A percentile compares a stretch with the other conserved stretches of the same genome.
Evolutionary conservation across 305 asterid genomes (phyloP).

Genomic region (Fraxinus xanthoxyloides): DNA sequence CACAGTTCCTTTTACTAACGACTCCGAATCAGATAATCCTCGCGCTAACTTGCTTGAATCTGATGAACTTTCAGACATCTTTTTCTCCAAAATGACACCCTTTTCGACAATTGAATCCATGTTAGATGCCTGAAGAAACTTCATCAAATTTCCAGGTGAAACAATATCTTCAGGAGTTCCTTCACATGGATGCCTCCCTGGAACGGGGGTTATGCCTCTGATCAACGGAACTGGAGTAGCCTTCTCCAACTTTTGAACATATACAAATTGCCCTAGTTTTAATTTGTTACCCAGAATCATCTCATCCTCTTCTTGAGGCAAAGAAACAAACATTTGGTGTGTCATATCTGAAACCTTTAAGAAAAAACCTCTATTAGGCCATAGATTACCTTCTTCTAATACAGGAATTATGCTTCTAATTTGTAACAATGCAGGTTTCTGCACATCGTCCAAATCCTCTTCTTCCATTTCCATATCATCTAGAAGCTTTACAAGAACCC

Average conservation of each 20-base stretch:
- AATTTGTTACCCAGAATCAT: slow-evolving; percentile 60
- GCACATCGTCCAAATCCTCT: slow-evolving; percentile 22
- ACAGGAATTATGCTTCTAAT: slow-evolving; percentile 78
- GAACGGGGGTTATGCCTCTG: slow-evolving; percentile 50
- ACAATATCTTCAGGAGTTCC: slow-evolving; percentile 57
- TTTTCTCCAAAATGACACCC: slow-evolving; percentile 63
- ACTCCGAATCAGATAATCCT: slow-evolving; percentile 37
- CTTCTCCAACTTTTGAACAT: slow-evolving; percentile 45
- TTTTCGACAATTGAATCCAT: slow-evolving; percentile 53
- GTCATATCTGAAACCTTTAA: slow-evolving; percentile 66
- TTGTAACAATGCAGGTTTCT: slow-evolving; percentile 49
- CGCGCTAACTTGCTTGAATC: slow-evolving; percentile 21
- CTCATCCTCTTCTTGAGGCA: slow-evolving; percentile 60
- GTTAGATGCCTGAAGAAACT: slow-evolving; percentile 30
- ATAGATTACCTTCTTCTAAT: slow-evolving; percentile 68
- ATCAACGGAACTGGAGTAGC: slow-evolving; percentile 64
- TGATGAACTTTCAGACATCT: slow-evolving; percentile 22
- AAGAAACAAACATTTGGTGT: slow-evolving; percentile 56
- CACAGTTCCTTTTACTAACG: slow-evolving; percentile 17
- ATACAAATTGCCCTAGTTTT: slow-evolving; percentile 62
- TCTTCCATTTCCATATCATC: slow-evolving; percentile 47
- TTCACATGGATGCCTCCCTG: slow-evolving; percentile 55
- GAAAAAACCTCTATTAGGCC: slow-evolving; percentile 70
- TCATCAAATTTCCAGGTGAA: slow-evolving; percentile 30
- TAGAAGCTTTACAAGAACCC: slow-evolving; percentile 57